phyloP scores from a whole-genome alignment of 176 grass and related monocot genomes.

The Triticum turgidum region DNA sequence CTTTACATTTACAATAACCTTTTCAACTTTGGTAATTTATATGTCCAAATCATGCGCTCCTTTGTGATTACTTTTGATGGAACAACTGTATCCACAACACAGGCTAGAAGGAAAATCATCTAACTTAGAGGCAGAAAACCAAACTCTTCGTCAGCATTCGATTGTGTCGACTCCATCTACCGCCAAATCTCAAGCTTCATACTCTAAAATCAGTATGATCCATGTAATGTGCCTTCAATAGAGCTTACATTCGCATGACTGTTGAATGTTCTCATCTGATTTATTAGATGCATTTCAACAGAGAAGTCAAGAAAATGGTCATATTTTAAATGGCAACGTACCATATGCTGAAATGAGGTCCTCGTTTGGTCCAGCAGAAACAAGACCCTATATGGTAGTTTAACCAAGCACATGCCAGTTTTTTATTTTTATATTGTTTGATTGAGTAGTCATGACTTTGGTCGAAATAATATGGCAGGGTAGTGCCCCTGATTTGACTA shows the following conservation, averaged over 20 bases:
- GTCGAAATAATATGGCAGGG: slow-evolving; percentile 28
- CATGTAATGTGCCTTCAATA: slow-evolving; percentile 57
- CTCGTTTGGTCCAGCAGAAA: slow-evolving; percentile 28
- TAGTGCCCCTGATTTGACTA: slow-evolving; percentile 33
- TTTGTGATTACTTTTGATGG: slow-evolving; percentile 1
- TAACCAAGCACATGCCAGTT: slow-evolving; percentile 28
- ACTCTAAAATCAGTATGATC: slow-evolving; percentile 52
- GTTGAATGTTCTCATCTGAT: slow-evolving; percentile 41
- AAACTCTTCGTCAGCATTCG: slow-evolving; percentile 70
- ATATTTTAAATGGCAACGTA: slow-evolving; percentile 66
- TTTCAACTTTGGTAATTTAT: background rate
- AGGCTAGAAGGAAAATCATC: slow-evolving; percentile 64
- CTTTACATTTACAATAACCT: background rate
- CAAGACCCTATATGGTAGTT: slow-evolving; percentile 53
- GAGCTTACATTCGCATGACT: slow-evolving; percentile 24
- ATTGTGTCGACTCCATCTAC: slow-evolving; percentile 53
- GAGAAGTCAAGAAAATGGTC: slow-evolving; percentile 73
- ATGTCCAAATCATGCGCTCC: background rate
- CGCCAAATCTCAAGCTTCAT: slow-evolving; percentile 61
- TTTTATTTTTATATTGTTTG: slow-evolving; percentile 23
- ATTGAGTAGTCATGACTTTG: background rate
- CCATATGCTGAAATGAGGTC: slow-evolving; percentile 46
- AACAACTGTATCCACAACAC: slow-evolving; percentile 16
- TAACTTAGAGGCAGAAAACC: slow-evolving; percentile 64
- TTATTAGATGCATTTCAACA: slow-evolving; percentile 48